Evolutionary conservation across 371 early-diverging fungal genomes (phyloP), one percentile per base, ranked within the genome.

Genomic region (Choanephora cucurbitarum): DNA sequence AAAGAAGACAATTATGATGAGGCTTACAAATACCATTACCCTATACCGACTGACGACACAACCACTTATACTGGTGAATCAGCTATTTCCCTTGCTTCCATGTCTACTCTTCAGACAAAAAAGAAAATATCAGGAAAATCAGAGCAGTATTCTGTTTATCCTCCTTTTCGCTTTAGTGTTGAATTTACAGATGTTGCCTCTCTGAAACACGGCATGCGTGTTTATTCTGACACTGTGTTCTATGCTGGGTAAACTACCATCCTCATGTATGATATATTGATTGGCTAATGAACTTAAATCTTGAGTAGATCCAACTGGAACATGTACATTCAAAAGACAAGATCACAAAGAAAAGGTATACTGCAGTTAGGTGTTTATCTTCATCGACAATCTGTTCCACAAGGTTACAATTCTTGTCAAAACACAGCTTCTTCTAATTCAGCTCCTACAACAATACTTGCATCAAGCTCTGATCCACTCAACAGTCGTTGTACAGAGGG

Each of bases 231-330:
- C n/a, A 61, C 67, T 0, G 60, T 84, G 11, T 84, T 82, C 46
- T 82, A 84, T 55, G 82, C 80, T 21, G 85, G 84, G 81, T 81
- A 71, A 64, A n/a, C n/a, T n/a, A n/a, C n/a, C n/a, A n/a, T n/a
- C n/a, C n/a, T n/a, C n/a, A n/a, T n/a, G n/a, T n/a, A n/a, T n/a
- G 4, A 10, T 22, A 33, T 23, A 21, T 21, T 48, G 6, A 18
- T 14, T n/a, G 10, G 21, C 23, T 18, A n/a, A 49, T 8, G 22
- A 23, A 14, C 13, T 0, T 13, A 8, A 28, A 17, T 33, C 18
- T 41, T 52, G 21, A 24, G 44, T 67, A 83, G 83, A 31, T 84
- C 84, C 14, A 70, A 71, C 44, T 84, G 84, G 84, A 79, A 81
- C 43, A 66, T 82, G 59, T 80, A 81, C 40, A 76, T 84, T n/a